Evolutionary conservation across 345 rosid species (phyloP).

Genomic region (Euphorbia lathyris): DNA sequence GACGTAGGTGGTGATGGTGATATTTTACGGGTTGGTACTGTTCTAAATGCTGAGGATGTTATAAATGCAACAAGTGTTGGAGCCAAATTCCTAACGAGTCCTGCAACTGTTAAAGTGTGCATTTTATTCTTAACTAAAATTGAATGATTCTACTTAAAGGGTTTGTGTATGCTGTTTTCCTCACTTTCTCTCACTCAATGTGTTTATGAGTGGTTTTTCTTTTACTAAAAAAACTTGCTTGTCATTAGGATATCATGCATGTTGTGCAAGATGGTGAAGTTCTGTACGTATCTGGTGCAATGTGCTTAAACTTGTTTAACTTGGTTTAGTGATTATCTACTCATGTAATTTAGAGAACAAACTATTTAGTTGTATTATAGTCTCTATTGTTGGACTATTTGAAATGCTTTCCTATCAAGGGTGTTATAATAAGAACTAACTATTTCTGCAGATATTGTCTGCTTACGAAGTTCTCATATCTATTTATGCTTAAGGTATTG

Average conservation of each 20-base stretch:
- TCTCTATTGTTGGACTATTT: neutral
- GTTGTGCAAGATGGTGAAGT: conserved; percentile 29
- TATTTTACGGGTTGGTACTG: conserved; percentile 48
- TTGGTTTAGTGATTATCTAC: neutral
- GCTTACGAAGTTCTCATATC: conserved; percentile 34
- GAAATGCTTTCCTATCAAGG: neutral
- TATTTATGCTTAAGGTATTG: neutral
- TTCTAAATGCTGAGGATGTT: conserved; percentile 45
- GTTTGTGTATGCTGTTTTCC: neutral
- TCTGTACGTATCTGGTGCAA: conserved; percentile 54
- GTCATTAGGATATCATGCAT: conserved; percentile 40
- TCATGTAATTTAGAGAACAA: neutral
- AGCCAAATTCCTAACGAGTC: conserved; percentile 64
- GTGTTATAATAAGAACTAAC: neutral
- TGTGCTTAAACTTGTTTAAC: too few relatives aligned
- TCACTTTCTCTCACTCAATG: neutral
- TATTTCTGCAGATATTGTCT: conserved; percentile 42
- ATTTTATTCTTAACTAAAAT: neutral
- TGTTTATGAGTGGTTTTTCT: neutral
- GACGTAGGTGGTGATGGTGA: neutral
- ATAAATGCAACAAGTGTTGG: conserved; percentile 38
- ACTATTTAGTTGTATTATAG: neutral
- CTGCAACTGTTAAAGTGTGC: conserved; percentile 44
- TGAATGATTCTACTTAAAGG: neutral
- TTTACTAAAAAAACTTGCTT: conserved; percentile 16